Base-by-base conservation (phyloP, 2,329 filamentous ascomycete genomes). In the Xylaria sp. region DNA sequence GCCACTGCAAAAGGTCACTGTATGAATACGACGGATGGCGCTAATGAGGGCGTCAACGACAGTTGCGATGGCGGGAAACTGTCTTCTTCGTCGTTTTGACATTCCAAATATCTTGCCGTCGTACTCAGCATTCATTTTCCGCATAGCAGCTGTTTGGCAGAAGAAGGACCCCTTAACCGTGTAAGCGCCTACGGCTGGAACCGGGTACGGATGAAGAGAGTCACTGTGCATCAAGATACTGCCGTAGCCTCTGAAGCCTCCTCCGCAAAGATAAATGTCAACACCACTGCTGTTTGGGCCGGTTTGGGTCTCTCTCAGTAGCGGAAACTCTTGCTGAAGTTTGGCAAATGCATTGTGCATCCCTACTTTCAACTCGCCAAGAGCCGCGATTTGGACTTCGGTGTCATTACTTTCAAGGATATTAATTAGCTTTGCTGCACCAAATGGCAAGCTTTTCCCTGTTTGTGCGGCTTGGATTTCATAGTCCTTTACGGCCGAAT, bases 221-320 rank as follows among this genome's bases (percentile, higher is more conserved):
- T 95, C 92, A 73, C 88, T 87, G 77, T 92, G 90, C 91, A 97
- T 94, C 62, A 97, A 85, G 76, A 97, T 90, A 80, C 93, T 97
- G 7, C 94, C 94, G 85, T 97, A 97, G 18, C 94, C 94, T 44
- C 94, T 86, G 78, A 97, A 97, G 0, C 94, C 94, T 28, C 94
- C 94, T 52, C 94, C 94, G 71, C 92, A 97, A 66, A 98, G 89
- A 78, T 94, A 97, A 9, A 97, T 84, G 41, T 91, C 89, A 66
- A 94, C 84, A 4, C 87, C 87, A 1, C 83, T 83, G 10, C 70
- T 54, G 8, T 69, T 69, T 25, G 65, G 50, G 39, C 63, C 65
- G 13, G 71, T 65, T 31, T 73, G 76, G 6, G 90, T 79, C 18
- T 84, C 81, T 13, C 81, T 77, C 0, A 94, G 88, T 1, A 76